These are phyloP conservation scores for Gnetum montanum DNA, from an alignment of 75 land plant species.

Conservation along the genomic window DNA sequence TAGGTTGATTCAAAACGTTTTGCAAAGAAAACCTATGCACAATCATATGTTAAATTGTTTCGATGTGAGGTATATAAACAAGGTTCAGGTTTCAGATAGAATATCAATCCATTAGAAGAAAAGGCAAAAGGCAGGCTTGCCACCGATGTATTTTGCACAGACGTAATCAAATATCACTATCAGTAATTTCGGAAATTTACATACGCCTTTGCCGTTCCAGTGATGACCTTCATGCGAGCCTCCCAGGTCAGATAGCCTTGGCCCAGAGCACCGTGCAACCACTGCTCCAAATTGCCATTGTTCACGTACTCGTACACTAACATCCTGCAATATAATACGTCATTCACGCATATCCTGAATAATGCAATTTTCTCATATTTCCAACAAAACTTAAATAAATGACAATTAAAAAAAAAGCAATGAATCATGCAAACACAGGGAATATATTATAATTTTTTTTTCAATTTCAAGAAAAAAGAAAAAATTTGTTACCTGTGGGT, in stretches of 20 bases:
- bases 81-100: not conserved
- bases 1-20: not conserved
- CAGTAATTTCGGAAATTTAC: constrained; percentile 7
- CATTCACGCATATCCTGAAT: not conserved
- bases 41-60: not conserved
- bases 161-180: not conserved
- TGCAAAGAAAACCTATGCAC: not conserved
- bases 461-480: not conserved
- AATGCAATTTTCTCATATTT: not conserved
- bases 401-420: not conserved
- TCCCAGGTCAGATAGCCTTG: constrained; percentile 65
- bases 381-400: not conserved
- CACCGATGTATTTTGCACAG: too few species aligned
- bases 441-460: not conserved
- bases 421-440: not conserved
- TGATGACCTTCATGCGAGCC: constrained; percentile 59
- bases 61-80: not conserved
- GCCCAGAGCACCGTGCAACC: constrained; percentile 66
- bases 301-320: constrained; percentile 70
- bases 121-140: not conserved
- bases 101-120: not conserved
- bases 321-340: constrained; percentile 23
- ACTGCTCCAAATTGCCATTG: constrained; percentile 72
- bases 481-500: constrained; percentile 55
- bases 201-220: constrained; percentile 79